These are phyloP conservation scores for Herpetomonas samuelpessoai DNA, from an alignment of 208 protist genomes.

Conservation along the genomic window DNA sequence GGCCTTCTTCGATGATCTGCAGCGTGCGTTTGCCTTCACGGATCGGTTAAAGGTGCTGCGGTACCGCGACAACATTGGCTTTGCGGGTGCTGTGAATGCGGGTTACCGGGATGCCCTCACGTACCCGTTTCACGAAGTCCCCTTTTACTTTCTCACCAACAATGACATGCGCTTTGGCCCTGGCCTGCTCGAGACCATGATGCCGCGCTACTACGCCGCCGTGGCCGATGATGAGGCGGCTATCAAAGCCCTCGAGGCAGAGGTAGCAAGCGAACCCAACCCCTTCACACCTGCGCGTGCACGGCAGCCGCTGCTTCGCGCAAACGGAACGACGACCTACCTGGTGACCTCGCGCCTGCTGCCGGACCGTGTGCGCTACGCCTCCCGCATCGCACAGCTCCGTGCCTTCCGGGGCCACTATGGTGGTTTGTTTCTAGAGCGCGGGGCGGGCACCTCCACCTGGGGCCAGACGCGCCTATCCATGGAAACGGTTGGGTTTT, in stretches of 20 bases:
- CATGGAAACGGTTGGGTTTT: conserved; percentile 40
- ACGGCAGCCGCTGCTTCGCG: conserved; percentile 7
- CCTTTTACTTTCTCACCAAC: conserved; percentile 37
- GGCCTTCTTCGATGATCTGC: conserved; percentile 18
- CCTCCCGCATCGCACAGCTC: too few species aligned
- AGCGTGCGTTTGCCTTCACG: background rate
- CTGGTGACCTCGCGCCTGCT: conserved; percentile 30
- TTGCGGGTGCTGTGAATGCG: conserved; percentile 27
- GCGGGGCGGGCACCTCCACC: conserved; percentile 8
- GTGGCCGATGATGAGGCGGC: conserved; percentile 17
- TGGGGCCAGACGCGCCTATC: conserved; percentile 26
- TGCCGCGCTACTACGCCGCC: background rate
- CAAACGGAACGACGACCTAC: background rate
- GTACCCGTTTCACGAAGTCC: conserved; percentile 19
- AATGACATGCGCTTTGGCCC: conserved; percentile 26
- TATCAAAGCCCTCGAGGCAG: conserved; percentile 18
- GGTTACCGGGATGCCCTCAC: conserved; percentile 19
- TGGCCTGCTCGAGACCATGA: conserved; percentile 10
- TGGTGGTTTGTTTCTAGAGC: too few species aligned
- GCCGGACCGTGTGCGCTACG: conserved; percentile 44
- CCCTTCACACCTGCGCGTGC: conserved; percentile 15
- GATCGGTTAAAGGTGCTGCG: conserved; percentile 18
- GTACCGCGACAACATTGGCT: conserved; percentile 25
- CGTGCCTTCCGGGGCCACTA: too few species aligned
- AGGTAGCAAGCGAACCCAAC: conserved; percentile 24